These are phyloP conservation scores for Francoa sonchifolia DNA, from an alignment of 441 rosid species.

Conservation along the genomic window DNA sequence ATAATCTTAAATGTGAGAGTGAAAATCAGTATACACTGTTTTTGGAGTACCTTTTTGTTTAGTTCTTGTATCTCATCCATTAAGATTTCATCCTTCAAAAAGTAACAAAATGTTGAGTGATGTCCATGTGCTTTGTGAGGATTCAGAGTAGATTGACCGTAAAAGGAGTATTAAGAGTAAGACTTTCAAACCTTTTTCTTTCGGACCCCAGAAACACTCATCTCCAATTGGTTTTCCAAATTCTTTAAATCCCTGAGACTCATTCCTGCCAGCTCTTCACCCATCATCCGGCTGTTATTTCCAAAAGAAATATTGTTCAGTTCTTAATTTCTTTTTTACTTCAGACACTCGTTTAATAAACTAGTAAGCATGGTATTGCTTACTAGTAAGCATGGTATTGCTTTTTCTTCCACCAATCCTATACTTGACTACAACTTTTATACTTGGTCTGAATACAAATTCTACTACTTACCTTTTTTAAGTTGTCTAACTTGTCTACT, in stretches of 20 bases:
- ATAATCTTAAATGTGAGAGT: slow-evolving; percentile 5
- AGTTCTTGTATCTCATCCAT: slow-evolving; percentile 64
- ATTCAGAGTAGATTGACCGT: slow-evolving; percentile 1
- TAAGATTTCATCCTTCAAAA: slow-evolving; percentile 56
- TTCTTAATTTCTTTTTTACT: no score
- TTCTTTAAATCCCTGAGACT: slow-evolving; percentile 48
- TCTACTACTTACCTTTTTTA: no score
- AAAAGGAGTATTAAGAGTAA: slow-evolving; percentile 1
- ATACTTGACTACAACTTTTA: no score
- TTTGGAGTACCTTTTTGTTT: slow-evolving; percentile 37
- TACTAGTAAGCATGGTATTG: no score
- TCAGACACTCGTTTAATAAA: no score
- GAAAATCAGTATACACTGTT: slow-evolving; percentile 5
- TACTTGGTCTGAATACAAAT: no score
- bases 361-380: no score
- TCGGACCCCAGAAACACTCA: slow-evolving; percentile 52
- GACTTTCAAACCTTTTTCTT: slow-evolving; percentile 36
- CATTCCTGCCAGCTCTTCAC: slow-evolving; percentile 76
- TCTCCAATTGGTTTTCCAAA: slow-evolving; percentile 52
- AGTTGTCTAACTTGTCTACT: no score
- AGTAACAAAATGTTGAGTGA: slow-evolving; percentile 3
- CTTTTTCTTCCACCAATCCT: no score
- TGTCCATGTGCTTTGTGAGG: slow-evolving; percentile 8
- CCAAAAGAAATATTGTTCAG: slow-evolving; percentile 5
- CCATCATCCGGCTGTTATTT: slow-evolving; percentile 83